phyloP scores from a whole-genome alignment of 2,329 filamentous ascomycete species.

The Aspergillus quadrilineatus region DNA sequence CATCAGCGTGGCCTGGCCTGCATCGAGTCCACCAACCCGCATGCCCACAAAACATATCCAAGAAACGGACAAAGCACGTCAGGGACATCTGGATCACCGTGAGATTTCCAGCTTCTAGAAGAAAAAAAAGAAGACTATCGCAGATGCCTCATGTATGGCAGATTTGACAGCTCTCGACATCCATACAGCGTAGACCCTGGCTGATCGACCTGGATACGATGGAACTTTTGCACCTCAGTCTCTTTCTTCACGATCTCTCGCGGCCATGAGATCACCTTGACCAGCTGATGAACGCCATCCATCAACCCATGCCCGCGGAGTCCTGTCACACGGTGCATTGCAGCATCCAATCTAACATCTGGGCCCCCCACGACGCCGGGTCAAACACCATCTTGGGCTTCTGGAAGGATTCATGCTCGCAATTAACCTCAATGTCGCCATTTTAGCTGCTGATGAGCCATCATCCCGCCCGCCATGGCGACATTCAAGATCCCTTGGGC shows the following conservation, averaged over 20 bases:
- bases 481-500: conserved; percentile 5
- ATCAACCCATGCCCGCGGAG: background rate
- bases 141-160: background rate
- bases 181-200: background rate
- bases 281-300: background rate
- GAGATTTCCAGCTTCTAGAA: background rate
- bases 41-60: background rate
- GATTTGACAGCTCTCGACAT: background rate
- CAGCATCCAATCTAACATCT: background rate
- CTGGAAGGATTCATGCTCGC: background rate
- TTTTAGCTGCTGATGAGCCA: conserved; percentile 13
- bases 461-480: background rate
- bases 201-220: background rate
- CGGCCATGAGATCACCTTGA: background rate
- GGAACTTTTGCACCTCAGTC: too few relatives aligned
- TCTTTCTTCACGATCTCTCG: too few relatives aligned
- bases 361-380: background rate
- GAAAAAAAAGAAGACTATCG: background rate
- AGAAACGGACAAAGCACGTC: background rate
- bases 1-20: conserved; percentile 23
- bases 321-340: background rate
- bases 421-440: conserved; percentile 10
- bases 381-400: background rate
- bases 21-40: background rate
- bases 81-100: background rate